Base-by-base conservation (phyloP, 345 rosid species). In the Brassica juncea region DNA sequence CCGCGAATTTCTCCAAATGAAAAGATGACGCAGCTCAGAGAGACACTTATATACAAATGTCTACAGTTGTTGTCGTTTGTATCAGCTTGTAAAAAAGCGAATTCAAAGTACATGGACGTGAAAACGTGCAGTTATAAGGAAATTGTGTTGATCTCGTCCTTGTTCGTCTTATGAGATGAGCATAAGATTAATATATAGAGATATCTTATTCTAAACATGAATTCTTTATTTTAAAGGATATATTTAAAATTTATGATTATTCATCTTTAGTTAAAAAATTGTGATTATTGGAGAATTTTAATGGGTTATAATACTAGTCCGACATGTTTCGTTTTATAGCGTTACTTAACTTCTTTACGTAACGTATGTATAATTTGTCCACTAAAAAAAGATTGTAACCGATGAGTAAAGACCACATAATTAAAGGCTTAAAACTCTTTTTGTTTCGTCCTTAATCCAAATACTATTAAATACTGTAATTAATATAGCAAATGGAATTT, bases 351-450 rank as follows among this genome's bases (percentile, higher is more conserved):
- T 35, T 70, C 47, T 67, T 47, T 10, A 60, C 58, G 69, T 73
- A 66, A 66, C 73, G 68, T 59, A 52, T 59, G 2, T 68, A 57
- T 35, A 35, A 54, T 6, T 6, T 54, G 37, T 8, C 68, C 72
- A 58, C 10, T 39, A 58, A 66, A 19, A 66, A 19, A 57, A 44
- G 35, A n/a, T 15, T 67, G 77, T 79, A 67, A 73, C 77, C 31
- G 73, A 59, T 44, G 2, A 31, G 59, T 66, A 66, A 72, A 58
- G 28, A 21, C 32, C 64, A 19, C 73, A 47, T 44, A 4, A 31
- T 58, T 72, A 58, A 66, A 57, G 44, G 77, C 35, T 65, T 35
- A 30, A 55, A 72, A 30, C 52, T 66, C 37, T 1, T 21, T 30
- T 72, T 72, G 30, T 58, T 66, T 30, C 57, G 14, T 57, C 19